phyloP scores from a whole-genome alignment of 352 stramenopile genomes.

The Phytophthora litchii region DNA sequence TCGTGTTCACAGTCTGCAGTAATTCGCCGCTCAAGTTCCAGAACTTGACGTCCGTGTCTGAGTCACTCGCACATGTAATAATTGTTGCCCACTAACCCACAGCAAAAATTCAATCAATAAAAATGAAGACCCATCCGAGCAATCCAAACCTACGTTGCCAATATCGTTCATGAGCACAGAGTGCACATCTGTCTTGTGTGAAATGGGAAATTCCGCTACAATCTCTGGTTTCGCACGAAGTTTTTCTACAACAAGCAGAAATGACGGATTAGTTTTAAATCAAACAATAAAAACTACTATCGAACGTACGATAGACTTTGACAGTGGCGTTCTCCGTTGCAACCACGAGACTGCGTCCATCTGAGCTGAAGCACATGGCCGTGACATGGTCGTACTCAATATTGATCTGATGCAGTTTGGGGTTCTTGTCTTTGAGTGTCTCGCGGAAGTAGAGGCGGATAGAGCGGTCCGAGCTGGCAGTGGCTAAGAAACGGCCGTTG shows the following conservation, averaged over 20 bases:
- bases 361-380: conserved; percentile 75
- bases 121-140: not conserved
- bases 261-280: conserved; percentile 5
- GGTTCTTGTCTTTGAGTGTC: conserved; percentile 64
- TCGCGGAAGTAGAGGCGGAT: conserved; percentile 76
- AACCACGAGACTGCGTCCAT: conserved; percentile 73
- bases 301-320: conserved; percentile 72
- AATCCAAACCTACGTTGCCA: conserved; percentile 44
- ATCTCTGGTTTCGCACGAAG: conserved; percentile 76
- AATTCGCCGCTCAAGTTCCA: conserved; percentile 72
- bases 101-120: conserved; percentile 14
- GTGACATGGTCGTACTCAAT: conserved; percentile 85
- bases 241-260: conserved; percentile 57
- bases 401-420: conserved; percentile 63
- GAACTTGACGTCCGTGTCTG: conserved; percentile 86
- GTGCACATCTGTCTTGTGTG: conserved; percentile 80
- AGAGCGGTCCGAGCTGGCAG: conserved; percentile 74
- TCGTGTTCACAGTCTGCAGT: conserved; percentile 78
- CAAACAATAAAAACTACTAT: not conserved
- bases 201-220: conserved; percentile 58
- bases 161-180: conserved; percentile 87
- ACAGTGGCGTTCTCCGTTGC: conserved; percentile 71
- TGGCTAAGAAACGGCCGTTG: conserved; percentile 81
- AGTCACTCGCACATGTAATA: conserved; percentile 68
- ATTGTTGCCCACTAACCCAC: conserved; percentile 68